A percentile compares a stretch with the other conserved stretches of the same genome.
Conservation (phyloP, 306 rosid species). For the Pyrus bretschneideri region DNA sequence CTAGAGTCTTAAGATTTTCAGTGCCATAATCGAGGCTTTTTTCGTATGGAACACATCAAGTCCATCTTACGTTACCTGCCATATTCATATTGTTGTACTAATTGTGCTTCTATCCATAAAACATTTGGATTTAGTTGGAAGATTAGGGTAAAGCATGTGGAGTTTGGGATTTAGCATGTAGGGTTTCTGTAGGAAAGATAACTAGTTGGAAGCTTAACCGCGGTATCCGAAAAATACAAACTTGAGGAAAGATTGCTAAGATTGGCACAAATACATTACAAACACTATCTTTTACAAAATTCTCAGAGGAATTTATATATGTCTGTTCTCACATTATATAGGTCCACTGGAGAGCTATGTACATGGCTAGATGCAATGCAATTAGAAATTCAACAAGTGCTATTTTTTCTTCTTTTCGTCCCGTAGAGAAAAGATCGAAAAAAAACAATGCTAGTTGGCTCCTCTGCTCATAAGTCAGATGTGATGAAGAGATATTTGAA, state of each 20-base stretch:
- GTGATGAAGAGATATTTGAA: background rate
- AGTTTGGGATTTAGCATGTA: background rate
- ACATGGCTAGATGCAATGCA: background rate
- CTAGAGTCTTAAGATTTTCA: background rate
- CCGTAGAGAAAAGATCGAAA: background rate
- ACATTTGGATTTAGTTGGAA: background rate
- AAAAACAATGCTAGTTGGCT: background rate
- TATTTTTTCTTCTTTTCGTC: background rate
- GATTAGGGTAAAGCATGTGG: background rate
- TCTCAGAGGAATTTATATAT: background rate
- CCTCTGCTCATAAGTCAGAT: background rate
- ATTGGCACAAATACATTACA: background rate
- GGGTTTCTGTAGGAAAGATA: background rate
- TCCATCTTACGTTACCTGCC: background rate
- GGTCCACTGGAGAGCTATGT: background rate
- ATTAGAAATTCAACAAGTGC: background rate
- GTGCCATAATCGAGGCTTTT: background rate
- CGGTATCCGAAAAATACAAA: background rate
- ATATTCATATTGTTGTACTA: background rate
- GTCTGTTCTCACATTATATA: background rate
- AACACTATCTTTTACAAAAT: background rate
- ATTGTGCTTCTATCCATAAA: background rate
- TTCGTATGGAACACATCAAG: background rate
- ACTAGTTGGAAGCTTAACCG: background rate
- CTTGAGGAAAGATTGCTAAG: background rate